These are phyloP conservation scores for Craterostigma plantagineum DNA, from an alignment of 257 asterid genomes.

Conservation along the genomic window DNA sequence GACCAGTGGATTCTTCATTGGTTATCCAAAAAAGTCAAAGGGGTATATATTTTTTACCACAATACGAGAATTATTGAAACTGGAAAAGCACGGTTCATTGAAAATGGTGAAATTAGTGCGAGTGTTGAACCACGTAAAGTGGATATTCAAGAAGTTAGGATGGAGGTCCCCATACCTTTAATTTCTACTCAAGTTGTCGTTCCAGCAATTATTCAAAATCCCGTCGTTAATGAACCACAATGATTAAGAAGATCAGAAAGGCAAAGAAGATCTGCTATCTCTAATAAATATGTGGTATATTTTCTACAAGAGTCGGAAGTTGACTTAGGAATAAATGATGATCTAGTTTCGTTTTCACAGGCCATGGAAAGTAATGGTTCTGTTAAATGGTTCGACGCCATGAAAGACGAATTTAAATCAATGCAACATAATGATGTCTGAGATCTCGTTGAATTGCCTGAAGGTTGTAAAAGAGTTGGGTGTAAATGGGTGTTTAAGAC, in stretches of 20 bases:
- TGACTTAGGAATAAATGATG: neutral
- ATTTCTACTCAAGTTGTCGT: no score
- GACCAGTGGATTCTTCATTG: neutral
- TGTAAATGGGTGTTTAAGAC: slow-evolving; percentile 2
- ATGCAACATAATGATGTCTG: neutral
- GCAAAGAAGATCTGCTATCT: slow-evolving; percentile 3
- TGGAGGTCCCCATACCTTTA: no score
- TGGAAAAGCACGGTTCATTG: no score
- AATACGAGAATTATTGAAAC: no score
- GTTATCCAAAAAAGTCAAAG: neutral
- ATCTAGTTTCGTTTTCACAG: neutral
- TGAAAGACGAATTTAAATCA: neutral
- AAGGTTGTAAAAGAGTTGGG: neutral
- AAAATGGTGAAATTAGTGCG: no score
- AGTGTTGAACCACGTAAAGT: no score
- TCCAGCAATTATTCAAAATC: no score
- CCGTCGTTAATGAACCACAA: neutral
- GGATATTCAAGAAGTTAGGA: no score
- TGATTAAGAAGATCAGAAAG: neutral
- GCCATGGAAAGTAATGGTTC: neutral
- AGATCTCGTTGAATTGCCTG: neutral
- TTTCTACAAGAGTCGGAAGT: slow-evolving; percentile 1
- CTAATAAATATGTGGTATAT: neutral
- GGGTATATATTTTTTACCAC: neutral
- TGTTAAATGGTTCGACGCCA: neutral